Percentiles rank a stretch among this genome's conserved stretches.
Conservation (phyloP, 2,329 filamentous ascomycete species). For the Periconia sp. region DNA sequence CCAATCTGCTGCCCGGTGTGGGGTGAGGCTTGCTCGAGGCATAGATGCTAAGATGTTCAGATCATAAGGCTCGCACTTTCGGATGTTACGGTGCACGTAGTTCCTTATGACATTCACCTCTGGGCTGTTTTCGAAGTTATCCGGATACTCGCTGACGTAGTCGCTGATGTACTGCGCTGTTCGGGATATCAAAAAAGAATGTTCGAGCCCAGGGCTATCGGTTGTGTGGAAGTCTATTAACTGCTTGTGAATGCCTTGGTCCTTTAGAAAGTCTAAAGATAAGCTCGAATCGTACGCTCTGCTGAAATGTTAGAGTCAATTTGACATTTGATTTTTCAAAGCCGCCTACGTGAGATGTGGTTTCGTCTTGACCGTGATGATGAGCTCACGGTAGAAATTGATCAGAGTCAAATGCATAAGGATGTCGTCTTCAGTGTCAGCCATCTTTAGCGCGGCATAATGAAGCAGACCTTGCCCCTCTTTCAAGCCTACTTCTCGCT, state of each 20-base stretch:
- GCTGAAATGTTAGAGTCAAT: constrained; percentile 18
- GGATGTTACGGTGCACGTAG: constrained; percentile 57
- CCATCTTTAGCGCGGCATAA: constrained; percentile 62
- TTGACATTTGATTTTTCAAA: background rate
- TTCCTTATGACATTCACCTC: constrained; percentile 54
- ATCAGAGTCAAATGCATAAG: constrained; percentile 66
- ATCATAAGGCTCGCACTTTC: constrained; percentile 61
- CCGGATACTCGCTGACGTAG: constrained; percentile 62
- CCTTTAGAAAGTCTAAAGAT: constrained; percentile 60
- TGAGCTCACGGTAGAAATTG: constrained; percentile 62
- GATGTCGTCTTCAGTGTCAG: constrained; percentile 61
- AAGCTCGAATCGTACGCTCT: constrained; percentile 45
- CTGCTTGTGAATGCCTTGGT: constrained; percentile 57
- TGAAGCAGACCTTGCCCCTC: constrained; percentile 56
- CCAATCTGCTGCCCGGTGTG: constrained; percentile 47
- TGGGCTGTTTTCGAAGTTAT: constrained; percentile 58
- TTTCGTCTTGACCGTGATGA: constrained; percentile 49
- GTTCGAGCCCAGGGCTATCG: constrained; percentile 57
- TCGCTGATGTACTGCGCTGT: constrained; percentile 64
- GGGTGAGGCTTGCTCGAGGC: constrained; percentile 60
- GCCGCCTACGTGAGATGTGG: constrained; percentile 37
- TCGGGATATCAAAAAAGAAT: constrained; percentile 60
- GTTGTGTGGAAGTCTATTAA: constrained; percentile 58
- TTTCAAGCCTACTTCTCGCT: constrained; percentile 46
- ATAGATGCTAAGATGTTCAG: constrained; percentile 64